A percentile compares a stretch with the other conserved stretches of the same genome.
phyloP scores from a whole-genome alignment of 2,329 filamentous ascomycete species.

The Penicillium sp. region DNA sequence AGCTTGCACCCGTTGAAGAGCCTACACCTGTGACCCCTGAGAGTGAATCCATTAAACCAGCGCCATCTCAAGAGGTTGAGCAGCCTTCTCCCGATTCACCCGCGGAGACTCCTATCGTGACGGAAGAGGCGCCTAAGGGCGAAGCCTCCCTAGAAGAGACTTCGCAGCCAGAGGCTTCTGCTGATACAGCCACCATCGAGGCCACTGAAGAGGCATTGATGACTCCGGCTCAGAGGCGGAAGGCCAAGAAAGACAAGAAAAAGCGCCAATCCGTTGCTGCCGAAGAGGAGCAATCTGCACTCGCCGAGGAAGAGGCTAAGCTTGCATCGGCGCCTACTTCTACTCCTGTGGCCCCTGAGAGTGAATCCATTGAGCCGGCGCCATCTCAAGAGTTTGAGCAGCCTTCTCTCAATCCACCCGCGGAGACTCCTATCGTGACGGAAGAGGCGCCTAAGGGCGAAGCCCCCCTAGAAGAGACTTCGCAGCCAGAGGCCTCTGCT shows the following conservation, averaged over 20 bases:
- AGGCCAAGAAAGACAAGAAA: slow-evolving; percentile 28
- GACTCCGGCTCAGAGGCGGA: slow-evolving; percentile 5
- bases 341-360: background rate
- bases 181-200: background rate
- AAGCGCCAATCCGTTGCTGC: slow-evolving; percentile 15
- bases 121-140: too few species aligned
- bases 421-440: background rate
- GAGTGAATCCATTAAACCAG: background rate
- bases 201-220: background rate
- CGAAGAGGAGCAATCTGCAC: background rate
- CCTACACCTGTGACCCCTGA: background rate
- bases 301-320: background rate
- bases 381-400: background rate
- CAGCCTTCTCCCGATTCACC: background rate
- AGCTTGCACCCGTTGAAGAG: background rate
- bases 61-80: background rate
- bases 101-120: background rate
- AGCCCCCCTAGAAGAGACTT: background rate
- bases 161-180: background rate
- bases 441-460: background rate
- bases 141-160: too few species aligned
- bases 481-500: background rate
- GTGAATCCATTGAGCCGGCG: background rate
- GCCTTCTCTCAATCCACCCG: too few species aligned
- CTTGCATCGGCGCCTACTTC: too few species aligned